Evolutionary conservation across 208 protist genomes (phyloP).

Genomic region (Crithidia acanthocephali): DNA sequence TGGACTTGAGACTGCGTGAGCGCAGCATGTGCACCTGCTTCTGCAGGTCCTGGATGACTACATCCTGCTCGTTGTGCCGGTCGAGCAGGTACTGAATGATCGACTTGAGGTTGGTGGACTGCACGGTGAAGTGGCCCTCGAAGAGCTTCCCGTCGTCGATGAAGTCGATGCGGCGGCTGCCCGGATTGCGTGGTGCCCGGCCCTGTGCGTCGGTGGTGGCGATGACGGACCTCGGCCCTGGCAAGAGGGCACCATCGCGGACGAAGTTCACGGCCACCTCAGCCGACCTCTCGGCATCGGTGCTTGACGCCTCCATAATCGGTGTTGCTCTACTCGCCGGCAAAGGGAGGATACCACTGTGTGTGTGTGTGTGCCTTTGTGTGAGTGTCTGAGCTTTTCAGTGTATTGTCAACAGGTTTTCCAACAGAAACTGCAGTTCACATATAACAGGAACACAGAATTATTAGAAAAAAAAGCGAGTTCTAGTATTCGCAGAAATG

Average conservation of each 20-base stretch:
- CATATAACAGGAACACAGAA: no score
- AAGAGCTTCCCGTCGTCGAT: conserved; percentile 90
- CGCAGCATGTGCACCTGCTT: conserved; percentile 76
- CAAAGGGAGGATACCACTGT: no score
- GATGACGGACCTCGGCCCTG: conserved; percentile 15
- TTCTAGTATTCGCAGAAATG: no score
- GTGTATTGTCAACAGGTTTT: no score
- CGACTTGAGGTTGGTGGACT: conserved; percentile 80
- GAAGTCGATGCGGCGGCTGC: conserved; percentile 62
- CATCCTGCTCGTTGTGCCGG: conserved; percentile 71
- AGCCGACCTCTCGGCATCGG: neutral
- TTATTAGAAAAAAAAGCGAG: no score
- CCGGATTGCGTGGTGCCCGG: conserved; percentile 37
- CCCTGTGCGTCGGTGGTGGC: conserved; percentile 35
- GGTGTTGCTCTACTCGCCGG: no score
- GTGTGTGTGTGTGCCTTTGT: no score
- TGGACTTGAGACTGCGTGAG: conserved; percentile 30
- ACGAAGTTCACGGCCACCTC: conserved; percentile 26
- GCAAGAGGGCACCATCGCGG: conserved; percentile 21
- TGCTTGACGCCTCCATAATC: neutral
- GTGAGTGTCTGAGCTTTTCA: no score
- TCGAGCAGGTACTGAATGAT: conserved; percentile 83
- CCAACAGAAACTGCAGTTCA: no score
- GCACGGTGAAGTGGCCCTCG: conserved; percentile 89
- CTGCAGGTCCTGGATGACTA: conserved; percentile 83